Base-by-base conservation (phyloP, 148 eudicot species). In the Amaranthus palmeri region DNA sequence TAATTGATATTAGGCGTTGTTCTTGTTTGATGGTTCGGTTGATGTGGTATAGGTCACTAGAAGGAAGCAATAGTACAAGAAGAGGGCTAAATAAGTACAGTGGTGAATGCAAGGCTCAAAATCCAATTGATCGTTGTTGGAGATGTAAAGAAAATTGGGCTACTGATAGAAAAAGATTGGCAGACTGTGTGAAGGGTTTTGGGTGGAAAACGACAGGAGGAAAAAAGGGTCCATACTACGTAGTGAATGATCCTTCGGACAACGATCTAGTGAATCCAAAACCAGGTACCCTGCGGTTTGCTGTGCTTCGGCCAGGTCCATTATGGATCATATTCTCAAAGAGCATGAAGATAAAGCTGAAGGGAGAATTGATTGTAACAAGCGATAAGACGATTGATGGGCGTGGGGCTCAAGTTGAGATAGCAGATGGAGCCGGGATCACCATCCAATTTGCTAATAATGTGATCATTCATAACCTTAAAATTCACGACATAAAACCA, bases 311-410 rank as follows among this genome's bases (percentile, higher is more conserved):
- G 43, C 77, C 74, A 8, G 62, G 52, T 14, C 97, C 97, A 2
- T 53, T 92, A 44, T 92, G 97, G 97, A 92, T 92, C 59, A 84
- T 68, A 17, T 92, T 92, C 53, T 76, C 61, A 0, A 40, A 40
- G 0, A 74, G 74, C 76, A 92, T 92, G 96, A 66, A 10, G 6
- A 92, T 92, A 65, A 85, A 52, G 67, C 82, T 92, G 3, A 74
- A 72, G 6, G 83, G 70, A 10, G 97, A 92, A 71, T 75, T 92
- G 25, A 71, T 92, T 9, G 67, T 92, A 65, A 64, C 70, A 13
- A 69, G 88, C 48, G 76, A 88, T 82, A 92, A 92, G 85, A 92
- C 97, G 3, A 90, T 92, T 40, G 97, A 92, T 45, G 97, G 85
- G 0, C 89, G 97, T 44, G 97, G 97, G 0, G 82, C 71, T 10